Conservation (phyloP, 2,329 filamentous ascomycete species). For the Onygenales sp. region DNA sequence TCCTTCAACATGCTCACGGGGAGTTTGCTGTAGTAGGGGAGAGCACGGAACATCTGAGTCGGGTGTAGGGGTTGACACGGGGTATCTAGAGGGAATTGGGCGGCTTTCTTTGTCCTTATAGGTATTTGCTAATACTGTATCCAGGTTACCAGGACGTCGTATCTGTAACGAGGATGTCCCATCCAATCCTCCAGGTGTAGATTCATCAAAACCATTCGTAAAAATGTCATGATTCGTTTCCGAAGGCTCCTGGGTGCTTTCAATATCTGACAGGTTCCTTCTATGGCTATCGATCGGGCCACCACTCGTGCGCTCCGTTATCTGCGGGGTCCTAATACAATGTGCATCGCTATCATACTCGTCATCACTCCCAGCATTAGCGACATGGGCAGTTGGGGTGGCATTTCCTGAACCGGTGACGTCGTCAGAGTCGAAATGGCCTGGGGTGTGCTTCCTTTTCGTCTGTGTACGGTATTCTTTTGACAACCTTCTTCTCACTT, state of each 20-base stretch:
- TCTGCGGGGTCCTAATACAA: constrained; percentile 25
- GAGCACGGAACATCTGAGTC: no score
- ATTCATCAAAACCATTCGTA: not conserved
- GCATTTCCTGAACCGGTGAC: constrained; percentile 2
- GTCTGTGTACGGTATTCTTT: constrained; percentile 16
- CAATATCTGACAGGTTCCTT: constrained; percentile 2
- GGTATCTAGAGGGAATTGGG: not conserved
- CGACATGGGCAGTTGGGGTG: constrained; percentile 10
- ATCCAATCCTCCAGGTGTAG: not conserved
- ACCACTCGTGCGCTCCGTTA: constrained; percentile 12
- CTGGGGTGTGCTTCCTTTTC: constrained; percentile 7
- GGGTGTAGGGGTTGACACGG: not conserved
- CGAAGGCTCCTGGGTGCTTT: constrained; percentile 5
- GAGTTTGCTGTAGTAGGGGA: no score
- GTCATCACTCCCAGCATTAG: constrained; percentile 23
- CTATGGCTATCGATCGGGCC: constrained; percentile 5
- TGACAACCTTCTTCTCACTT: constrained; percentile 24
- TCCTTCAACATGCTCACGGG: no score
- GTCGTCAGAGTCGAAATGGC: constrained; percentile 8
- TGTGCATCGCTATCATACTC: constrained; percentile 36
- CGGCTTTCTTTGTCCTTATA: not conserved
- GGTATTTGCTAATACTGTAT: not conserved
- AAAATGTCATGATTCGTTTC: not conserved
- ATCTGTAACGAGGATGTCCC: not conserved
- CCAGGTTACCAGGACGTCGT: not conserved